These are phyloP conservation scores for Xylaria arbuscula DNA, from an alignment of 2,329 filamentous ascomycete species.

Conservation along the genomic window DNA sequence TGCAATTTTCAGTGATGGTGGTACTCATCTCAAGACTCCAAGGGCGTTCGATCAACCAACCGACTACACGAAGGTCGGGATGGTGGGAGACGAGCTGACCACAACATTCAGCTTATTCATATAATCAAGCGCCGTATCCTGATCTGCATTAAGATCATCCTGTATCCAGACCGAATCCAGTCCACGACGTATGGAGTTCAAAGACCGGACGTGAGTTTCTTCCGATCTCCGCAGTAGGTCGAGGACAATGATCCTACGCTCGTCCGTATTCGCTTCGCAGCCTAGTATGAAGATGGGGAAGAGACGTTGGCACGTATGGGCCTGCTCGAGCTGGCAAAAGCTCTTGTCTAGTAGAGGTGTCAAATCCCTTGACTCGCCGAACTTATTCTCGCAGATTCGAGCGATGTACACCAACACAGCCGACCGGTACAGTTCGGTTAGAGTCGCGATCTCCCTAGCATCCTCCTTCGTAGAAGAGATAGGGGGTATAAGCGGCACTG, in stretches of 20 bases:
- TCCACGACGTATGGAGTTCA: constrained; percentile 26
- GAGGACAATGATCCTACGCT: constrained; percentile 46
- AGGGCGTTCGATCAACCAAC: not conserved
- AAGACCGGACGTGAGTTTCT: constrained; percentile 5
- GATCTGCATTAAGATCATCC: constrained; percentile 36
- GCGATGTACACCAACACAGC: constrained; percentile 30
- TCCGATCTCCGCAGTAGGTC: constrained; percentile 46
- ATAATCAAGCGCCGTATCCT: constrained; percentile 30
- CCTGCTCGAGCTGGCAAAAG: constrained; percentile 27
- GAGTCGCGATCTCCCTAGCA: not conserved
- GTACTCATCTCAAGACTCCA: not conserved
- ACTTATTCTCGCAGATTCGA: constrained; percentile 25
- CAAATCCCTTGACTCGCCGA: constrained; percentile 23
- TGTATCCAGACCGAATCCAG: constrained; percentile 33
- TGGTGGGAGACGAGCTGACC: constrained; percentile 27
- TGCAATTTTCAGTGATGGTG: not conserved
- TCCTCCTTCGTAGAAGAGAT: not conserved
- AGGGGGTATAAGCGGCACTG: not conserved
- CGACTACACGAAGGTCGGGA: constrained; percentile 32
- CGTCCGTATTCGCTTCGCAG: constrained; percentile 51
- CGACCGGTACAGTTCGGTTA: constrained; percentile 32
- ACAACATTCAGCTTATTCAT: constrained; percentile 33
- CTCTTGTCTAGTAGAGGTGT: constrained; percentile 14
- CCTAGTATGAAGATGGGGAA: constrained; percentile 52
- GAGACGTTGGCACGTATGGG: constrained; percentile 45